phyloP scores from a whole-genome alignment of 2,329 filamentous ascomycete genomes.

The Aspergillus persii region DNA sequence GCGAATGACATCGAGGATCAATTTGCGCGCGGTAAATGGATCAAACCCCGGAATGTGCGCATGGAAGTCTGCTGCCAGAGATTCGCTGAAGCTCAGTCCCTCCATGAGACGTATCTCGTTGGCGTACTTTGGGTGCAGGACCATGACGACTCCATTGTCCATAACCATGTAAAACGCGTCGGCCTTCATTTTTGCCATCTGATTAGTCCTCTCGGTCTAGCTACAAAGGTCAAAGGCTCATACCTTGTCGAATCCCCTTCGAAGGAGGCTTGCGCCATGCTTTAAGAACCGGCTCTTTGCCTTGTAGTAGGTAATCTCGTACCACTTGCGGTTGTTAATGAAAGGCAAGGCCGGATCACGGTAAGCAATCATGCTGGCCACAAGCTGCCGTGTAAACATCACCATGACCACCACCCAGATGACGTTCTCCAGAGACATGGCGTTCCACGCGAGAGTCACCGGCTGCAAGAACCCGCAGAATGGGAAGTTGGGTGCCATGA shows the following conservation, averaged over 20 bases:
- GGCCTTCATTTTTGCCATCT: background rate
- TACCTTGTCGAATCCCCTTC: background rate
- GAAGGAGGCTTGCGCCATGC: background rate
- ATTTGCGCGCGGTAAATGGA: background rate
- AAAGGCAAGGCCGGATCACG: background rate
- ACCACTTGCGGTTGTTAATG: background rate
- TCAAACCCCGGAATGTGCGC: constrained; percentile 1
- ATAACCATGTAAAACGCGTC: background rate
- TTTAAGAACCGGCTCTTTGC: background rate
- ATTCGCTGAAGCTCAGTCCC: background rate
- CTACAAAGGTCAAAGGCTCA: background rate
- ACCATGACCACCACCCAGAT: too few species aligned
- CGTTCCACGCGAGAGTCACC: too few species aligned
- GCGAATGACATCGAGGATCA: background rate
- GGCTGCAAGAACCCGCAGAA: too few species aligned
- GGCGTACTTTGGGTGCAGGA: background rate
- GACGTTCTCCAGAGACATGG: too few species aligned
- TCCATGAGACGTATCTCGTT: background rate
- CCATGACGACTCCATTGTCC: background rate
- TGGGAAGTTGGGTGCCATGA: too few species aligned
- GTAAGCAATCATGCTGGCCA: too few species aligned
- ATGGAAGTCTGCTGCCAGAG: background rate
- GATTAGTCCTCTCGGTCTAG: background rate
- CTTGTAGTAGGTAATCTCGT: background rate
- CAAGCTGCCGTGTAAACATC: too few species aligned